Percentiles rank a stretch among this genome's conserved stretches.
phyloP scores from a whole-genome alignment of 2,329 filamentous ascomycete species.

The Dendrostoma leiphaemia region DNA sequence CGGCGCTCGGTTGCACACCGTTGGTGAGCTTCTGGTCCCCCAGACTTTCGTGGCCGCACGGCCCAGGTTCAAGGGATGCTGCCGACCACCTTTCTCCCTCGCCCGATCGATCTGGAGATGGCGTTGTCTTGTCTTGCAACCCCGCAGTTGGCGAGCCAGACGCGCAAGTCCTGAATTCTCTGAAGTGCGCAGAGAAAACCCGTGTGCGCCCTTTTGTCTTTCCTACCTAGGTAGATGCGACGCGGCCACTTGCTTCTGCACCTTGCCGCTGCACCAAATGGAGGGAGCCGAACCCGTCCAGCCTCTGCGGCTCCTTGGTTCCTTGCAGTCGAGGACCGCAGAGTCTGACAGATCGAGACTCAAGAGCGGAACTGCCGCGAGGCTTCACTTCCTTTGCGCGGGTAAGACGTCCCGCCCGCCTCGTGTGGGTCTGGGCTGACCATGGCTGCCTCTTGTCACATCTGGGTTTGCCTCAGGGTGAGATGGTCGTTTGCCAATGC shows the following conservation, averaged over 20 bases:
- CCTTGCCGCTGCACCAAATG: not conserved
- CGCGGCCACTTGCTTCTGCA: not conserved
- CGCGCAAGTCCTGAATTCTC: not conserved
- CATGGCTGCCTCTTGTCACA: conserved; percentile 3
- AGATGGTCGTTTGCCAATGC: conserved; percentile 7
- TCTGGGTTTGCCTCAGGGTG: not conserved
- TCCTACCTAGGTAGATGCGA: not conserved
- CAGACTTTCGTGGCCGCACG: no score
- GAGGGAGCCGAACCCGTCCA: not conserved
- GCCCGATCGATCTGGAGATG: not conserved
- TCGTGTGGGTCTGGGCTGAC: not conserved
- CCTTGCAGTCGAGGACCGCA: no score
- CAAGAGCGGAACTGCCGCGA: not conserved
- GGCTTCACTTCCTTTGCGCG: not conserved
- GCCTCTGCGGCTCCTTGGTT: not conserved
- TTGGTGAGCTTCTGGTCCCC: no score
- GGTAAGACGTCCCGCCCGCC: not conserved
- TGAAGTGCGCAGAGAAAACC: no score
- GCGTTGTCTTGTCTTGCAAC: not conserved
- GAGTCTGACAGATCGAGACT: not conserved
- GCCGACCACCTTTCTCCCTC: not conserved
- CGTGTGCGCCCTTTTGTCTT: not conserved
- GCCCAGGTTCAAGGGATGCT: not conserved
- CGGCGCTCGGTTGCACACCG: no score
- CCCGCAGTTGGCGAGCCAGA: not conserved